Base-by-base conservation (phyloP, 2,329 filamentous ascomycete genomes). In the Venturia nashicola region DNA sequence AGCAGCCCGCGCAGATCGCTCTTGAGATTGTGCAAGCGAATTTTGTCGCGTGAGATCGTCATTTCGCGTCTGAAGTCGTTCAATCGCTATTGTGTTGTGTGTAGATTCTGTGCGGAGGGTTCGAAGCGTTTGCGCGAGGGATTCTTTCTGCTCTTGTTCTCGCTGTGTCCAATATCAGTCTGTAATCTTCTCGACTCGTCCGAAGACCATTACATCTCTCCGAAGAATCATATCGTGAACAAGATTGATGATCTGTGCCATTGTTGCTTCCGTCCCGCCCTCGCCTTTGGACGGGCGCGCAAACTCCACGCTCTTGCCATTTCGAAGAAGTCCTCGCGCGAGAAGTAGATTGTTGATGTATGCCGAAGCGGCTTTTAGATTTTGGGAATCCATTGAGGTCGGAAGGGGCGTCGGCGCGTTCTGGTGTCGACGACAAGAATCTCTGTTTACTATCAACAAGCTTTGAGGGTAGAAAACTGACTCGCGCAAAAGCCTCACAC, bases 211-310 rank as follows among this genome's bases (percentile, higher is more conserved):
- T 79, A 96, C 91, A 74, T 99, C 94, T 79, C 92, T 85, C 68
- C 92, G 85, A 66, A 97, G 75, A 65, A 99, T 90, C 69, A 99
- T 77, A 72, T 99, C 94, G 75, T 99, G 96, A 60, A 99, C 86
- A 32, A 99, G 82, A 72, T 93, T 89, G 77, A 99, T 96, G 69
- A 97, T 87, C 68, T 86, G 85, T 23, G 89, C 88, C 86, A 94
- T 93, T 20, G 89, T 89, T 61, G 82, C 83, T 71, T 83, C 82
- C 44, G 84, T 80, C 20, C 83, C 84, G 20, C 82, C 81, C 67
- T 86, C 83, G 65, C 80, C 82, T 67, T 84, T 80, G 62, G 84
- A 84, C 9, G 89, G 87, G 67, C 85, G 79, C 66, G 89, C 86
- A 74, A 99, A 99, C 74, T 97, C 87, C 75, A 99, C 89, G 51